A percentile compares a stretch with the other conserved stretches of the same genome.
Conservation (phyloP, 2,329 filamentous ascomycete species). For the Pseudogymnoascus sp. region DNA sequence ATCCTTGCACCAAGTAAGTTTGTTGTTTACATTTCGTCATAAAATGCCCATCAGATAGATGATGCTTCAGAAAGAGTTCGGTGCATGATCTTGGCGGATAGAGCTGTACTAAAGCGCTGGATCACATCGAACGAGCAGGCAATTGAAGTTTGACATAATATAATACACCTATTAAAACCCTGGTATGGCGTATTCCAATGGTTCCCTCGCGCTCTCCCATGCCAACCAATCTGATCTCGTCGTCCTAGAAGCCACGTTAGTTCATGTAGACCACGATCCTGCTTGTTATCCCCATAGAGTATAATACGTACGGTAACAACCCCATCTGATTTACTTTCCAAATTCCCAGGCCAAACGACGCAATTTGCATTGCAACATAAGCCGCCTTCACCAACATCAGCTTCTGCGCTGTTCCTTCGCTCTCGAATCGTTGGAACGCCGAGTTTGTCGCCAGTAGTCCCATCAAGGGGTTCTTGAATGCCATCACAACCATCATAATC, state of each 20-base stretch:
- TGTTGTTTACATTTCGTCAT: neutral
- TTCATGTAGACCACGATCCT: neutral
- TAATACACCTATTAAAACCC: conserved; percentile 26
- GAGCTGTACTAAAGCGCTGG: neutral
- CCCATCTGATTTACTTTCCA: conserved; percentile 99
- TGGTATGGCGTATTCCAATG: conserved; percentile 30
- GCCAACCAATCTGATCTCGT: conserved; percentile 96
- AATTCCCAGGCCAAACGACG: conserved; percentile 76
- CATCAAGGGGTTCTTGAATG: conserved; percentile 92
- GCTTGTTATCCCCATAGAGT: neutral
- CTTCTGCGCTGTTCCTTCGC: conserved; percentile 65
- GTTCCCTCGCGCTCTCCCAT: conserved; percentile 59
- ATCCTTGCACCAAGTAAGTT: neutral
- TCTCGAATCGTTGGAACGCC: conserved; percentile 88
- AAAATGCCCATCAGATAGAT: neutral
- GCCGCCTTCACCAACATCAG: conserved; percentile 79
- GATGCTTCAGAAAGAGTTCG: neutral
- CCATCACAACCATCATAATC: conserved; percentile 99
- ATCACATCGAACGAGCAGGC: neutral
- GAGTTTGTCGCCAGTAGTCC: conserved; percentile 76
- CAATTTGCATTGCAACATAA: conserved; percentile 80
- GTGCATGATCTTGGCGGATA: neutral
- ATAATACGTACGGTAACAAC: conserved; percentile 69
- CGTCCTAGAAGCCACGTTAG: conserved; percentile 51
- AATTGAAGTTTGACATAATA: conserved; percentile 7